Conservation (phyloP, 352 stramenopile genomes). For the Pythium scleroteichum region DNA sequence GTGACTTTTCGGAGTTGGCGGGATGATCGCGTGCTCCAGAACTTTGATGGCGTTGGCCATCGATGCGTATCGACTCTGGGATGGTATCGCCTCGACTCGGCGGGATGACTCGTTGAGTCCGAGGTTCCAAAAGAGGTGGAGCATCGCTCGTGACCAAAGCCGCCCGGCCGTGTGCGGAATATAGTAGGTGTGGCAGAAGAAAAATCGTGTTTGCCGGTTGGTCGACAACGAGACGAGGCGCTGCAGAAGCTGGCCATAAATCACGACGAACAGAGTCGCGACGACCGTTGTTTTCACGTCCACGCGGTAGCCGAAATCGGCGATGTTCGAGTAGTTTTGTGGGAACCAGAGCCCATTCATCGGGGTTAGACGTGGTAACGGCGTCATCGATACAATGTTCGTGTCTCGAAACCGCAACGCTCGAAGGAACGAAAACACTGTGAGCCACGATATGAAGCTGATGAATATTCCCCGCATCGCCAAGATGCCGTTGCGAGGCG, state of each 20-base stretch:
- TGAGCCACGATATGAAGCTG: conserved; percentile 27
- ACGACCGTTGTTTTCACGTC: conserved; percentile 14
- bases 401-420: conserved; percentile 20
- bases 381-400: conserved; percentile 2
- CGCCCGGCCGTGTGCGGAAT: conserved; percentile 22
- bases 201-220: not conserved
- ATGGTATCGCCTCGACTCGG: not conserved
- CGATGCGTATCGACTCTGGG: not conserved
- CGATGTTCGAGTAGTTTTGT: conserved; percentile 2
- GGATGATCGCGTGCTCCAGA: not conserved
- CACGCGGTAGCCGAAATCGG: conserved; percentile 19
- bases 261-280: conserved; percentile 1
- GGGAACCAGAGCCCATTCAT: conserved; percentile 1
- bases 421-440: conserved; percentile 27
- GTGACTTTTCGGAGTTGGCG: conserved; percentile 2
- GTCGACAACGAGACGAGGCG: not conserved
- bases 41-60: not conserved
- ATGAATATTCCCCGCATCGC: conserved; percentile 28
- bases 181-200: conserved; percentile 21
- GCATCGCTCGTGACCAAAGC: conserved; percentile 13
- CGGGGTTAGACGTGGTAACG: conserved; percentile 4
- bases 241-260: not conserved
- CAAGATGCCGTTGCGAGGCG: conserved; percentile 17
- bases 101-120: not conserved
- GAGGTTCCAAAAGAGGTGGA: conserved; percentile 27